These are phyloP conservation scores for Pseudocercospora ulei DNA, from an alignment of 2,329 filamentous ascomycete species.

Conservation along the genomic window DNA sequence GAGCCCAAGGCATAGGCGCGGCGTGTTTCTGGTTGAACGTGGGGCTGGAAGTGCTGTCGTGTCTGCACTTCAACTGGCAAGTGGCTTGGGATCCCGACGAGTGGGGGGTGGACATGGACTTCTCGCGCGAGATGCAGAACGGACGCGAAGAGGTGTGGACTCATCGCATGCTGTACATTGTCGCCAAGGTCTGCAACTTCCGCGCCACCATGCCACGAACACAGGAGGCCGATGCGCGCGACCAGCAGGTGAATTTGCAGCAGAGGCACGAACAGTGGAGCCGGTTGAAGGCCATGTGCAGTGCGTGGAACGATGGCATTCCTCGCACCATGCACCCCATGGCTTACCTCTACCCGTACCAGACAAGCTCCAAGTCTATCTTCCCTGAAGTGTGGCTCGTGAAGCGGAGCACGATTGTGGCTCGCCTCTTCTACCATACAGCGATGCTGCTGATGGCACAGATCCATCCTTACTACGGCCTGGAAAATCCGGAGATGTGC, in stretches of 20 bases:
- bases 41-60: constrained; percentile 79
- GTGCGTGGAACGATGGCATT: constrained; percentile 68
- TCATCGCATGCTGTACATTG: constrained; percentile 76
- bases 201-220: constrained; percentile 58
- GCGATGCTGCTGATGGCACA: constrained; percentile 72
- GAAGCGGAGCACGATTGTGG: constrained; percentile 70
- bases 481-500: constrained; percentile 57
- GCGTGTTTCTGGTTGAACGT: constrained; percentile 95
- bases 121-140: constrained; percentile 48
- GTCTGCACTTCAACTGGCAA: constrained; percentile 76
- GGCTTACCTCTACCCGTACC: constrained; percentile 60
- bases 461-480: constrained; percentile 57
- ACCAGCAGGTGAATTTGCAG: constrained; percentile 55
- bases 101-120: constrained; percentile 77
- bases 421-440: constrained; percentile 80
- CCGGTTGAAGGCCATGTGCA: constrained; percentile 66
- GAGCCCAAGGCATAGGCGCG: constrained; percentile 64
- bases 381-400: constrained; percentile 88
- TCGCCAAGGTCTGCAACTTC: constrained; percentile 81
- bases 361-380: constrained; percentile 57
- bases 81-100: constrained; percentile 81
- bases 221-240: constrained; percentile 45
- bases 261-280: constrained; percentile 67
- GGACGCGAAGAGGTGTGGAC: constrained; percentile 77
- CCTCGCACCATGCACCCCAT: constrained; percentile 82